Percentiles rank a stretch among this genome's conserved stretches.
Conservation (phyloP, 495 filamentous ascomycete species). For the Penicillium egyptiacum region DNA sequence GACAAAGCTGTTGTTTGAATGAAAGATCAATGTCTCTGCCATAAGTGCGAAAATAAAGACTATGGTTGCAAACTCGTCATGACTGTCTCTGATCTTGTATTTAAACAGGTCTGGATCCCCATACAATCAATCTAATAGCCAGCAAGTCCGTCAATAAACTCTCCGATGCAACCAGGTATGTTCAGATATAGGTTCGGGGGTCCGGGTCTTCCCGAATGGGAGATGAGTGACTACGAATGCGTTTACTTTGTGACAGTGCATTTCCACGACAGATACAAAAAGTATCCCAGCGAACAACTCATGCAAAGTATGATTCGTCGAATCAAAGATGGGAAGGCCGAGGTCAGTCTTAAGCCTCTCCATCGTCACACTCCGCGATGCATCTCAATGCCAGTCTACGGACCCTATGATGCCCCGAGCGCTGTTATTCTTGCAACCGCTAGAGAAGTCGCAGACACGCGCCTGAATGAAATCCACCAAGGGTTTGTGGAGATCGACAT, state of each 20-base stretch:
- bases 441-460: neutral
- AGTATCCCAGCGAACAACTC: neutral
- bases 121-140: neutral
- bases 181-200: neutral
- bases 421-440: neutral
- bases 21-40: neutral
- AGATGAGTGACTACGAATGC: neutral
- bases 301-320: neutral
- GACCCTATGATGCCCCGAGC: neutral
- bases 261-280: neutral
- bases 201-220: neutral
- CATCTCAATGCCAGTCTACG: slow-evolving; percentile 4
- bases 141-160: neutral
- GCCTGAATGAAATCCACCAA: neutral
- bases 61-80: neutral
- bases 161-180: neutral
- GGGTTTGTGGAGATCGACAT: slow-evolving; percentile 3
- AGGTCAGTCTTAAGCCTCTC: neutral
- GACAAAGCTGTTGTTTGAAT: neutral
- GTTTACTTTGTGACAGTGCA: slow-evolving; percentile 3
- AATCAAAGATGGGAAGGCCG: neutral
- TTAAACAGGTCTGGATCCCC: neutral
- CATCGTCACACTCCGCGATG: neutral
- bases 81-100: neutral
- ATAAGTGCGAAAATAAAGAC: neutral